Percentiles rank a stretch among this genome's conserved stretches.
Evolutionary conservation across 768 basidiomycete species (phyloP).

Genomic region (Tricholomella constricta): DNA sequence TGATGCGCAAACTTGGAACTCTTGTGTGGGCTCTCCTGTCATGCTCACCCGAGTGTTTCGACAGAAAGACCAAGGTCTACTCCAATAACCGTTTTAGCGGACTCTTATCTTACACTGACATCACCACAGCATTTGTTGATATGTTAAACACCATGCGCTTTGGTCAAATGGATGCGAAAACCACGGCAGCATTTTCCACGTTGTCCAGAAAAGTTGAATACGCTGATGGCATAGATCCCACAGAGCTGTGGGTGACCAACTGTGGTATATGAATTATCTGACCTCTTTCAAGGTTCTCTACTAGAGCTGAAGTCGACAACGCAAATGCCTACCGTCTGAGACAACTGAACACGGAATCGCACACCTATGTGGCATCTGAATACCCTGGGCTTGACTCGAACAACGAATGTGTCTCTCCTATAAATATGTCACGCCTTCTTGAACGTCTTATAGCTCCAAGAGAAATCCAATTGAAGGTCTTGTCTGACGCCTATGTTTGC

Average conservation of each 20-base stretch:
- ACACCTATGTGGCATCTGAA: constrained; percentile 48
- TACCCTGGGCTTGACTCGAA: constrained; percentile 46
- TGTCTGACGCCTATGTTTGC: constrained; percentile 2
- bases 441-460: constrained; percentile 64
- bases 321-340: constrained; percentile 60
- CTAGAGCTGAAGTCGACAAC: constrained; percentile 67
- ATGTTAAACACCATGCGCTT: constrained; percentile 90
- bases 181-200: constrained; percentile 48
- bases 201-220: constrained; percentile 64
- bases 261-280: neutral
- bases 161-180: constrained; percentile 54
- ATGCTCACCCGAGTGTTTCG: constrained; percentile 78
- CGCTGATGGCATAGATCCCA: constrained; percentile 76
- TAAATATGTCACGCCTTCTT: constrained; percentile 47
- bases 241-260: constrained; percentile 61
- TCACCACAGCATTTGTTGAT: constrained; percentile 61
- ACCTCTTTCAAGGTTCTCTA: constrained; percentile 57
- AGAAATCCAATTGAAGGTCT: constrained; percentile 49
- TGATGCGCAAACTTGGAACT: constrained; percentile 73
- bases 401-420: constrained; percentile 33
- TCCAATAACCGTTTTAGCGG: neutral
- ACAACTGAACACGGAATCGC: constrained; percentile 38
- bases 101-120: neutral
- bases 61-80: constrained; percentile 78
- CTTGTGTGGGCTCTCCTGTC: constrained; percentile 59